Evolutionary conservation across 495 filamentous ascomycete genomes (phyloP).

Genomic region (Trichoderma erinaceum): DNA sequence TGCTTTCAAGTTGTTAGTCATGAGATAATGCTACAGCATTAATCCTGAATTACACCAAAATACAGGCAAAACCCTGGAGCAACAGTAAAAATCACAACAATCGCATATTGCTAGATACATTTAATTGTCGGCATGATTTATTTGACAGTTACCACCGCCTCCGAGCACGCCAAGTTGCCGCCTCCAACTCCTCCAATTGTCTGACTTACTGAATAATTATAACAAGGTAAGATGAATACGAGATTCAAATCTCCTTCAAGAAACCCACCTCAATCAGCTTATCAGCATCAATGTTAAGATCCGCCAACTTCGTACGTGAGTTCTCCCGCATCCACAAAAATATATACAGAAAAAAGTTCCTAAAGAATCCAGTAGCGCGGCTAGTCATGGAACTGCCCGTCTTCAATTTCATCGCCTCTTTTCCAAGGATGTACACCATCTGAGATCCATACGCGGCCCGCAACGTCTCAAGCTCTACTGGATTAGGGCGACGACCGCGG

Average conservation of each 20-base stretch:
- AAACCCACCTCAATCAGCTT: conserved; percentile 64
- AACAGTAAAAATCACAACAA: too few relatives aligned
- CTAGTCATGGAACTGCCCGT: conserved; percentile 28
- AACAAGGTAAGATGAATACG: too few relatives aligned
- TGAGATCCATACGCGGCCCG: conserved; percentile 55
- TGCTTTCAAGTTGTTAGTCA: too few relatives aligned
- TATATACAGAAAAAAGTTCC: conserved; percentile 43
- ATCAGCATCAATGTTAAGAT: conserved; percentile 54
- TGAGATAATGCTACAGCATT: too few relatives aligned
- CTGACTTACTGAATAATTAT: too few relatives aligned
- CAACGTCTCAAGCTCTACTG: conserved; percentile 41
- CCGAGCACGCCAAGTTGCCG: too few relatives aligned
- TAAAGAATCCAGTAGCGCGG: conserved; percentile 21
- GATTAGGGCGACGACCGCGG: background rate
- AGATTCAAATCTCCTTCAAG: conserved; percentile 53
- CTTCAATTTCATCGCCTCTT: conserved; percentile 60
- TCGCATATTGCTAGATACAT: too few relatives aligned
- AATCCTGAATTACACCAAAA: too few relatives aligned
- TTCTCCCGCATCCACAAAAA: conserved; percentile 71
- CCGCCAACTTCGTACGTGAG: conserved; percentile 56
- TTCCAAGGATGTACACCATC: conserved; percentile 64
- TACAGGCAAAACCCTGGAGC: too few relatives aligned
- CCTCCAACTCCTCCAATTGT: too few relatives aligned
- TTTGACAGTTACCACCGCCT: too few relatives aligned
- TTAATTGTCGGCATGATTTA: too few relatives aligned